These are phyloP conservation scores for Metarhizium robertsii DNA, from an alignment of 2,329 filamentous ascomycete species.

Conservation along the genomic window DNA sequence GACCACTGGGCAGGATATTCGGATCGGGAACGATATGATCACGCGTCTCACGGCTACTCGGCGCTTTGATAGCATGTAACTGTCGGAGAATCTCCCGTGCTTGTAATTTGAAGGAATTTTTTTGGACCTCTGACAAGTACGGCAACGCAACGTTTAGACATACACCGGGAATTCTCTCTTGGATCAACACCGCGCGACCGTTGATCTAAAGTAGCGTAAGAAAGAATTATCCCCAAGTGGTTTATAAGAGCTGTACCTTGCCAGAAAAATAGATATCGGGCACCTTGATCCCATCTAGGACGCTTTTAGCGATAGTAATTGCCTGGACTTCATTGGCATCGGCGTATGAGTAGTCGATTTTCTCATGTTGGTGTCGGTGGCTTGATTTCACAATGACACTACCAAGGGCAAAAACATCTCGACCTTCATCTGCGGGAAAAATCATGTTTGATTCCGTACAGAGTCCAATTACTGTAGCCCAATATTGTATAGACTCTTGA, in stretches of 20 bases:
- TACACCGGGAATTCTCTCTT: not conserved
- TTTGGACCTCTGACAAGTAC: not conserved
- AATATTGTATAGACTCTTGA: constrained; percentile 18
- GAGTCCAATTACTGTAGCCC: constrained; percentile 19
- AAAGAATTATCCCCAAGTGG: not conserved
- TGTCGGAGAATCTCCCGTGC: not conserved
- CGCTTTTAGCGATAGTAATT: constrained; percentile 18
- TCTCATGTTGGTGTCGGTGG: constrained; percentile 17
- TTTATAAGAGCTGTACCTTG: constrained; percentile 19
- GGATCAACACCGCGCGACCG: constrained; percentile 22
- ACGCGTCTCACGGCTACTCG: not conserved
- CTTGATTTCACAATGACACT: constrained; percentile 30
- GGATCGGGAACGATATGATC: not conserved
- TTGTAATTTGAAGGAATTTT: not conserved
- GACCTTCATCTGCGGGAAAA: constrained; percentile 23
- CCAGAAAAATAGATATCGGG: constrained; percentile 28
- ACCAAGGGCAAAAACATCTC: constrained; percentile 32
- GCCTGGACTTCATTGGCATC: constrained; percentile 31
- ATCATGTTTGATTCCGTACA: constrained; percentile 19
- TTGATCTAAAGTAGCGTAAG: constrained; percentile 20
- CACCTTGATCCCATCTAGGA: constrained; percentile 19
- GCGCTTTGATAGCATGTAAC: not conserved
- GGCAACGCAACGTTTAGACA: not conserved
- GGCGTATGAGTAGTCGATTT: constrained; percentile 26
- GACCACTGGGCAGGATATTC: not conserved